phyloP scores from a whole-genome alignment of 495 filamentous ascomycete genomes.

The Xylaria longipes region DNA sequence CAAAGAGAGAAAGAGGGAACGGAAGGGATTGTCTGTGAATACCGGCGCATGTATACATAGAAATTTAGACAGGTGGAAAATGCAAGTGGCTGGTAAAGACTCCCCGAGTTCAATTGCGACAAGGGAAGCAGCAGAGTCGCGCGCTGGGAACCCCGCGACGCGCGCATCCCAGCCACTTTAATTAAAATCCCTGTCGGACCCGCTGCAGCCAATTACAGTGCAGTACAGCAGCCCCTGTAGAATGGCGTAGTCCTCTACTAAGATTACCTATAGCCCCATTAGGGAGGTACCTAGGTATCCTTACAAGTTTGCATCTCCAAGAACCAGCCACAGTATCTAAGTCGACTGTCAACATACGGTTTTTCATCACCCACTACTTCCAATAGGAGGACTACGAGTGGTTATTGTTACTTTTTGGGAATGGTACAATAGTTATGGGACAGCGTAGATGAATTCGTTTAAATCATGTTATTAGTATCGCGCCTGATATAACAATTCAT shows the following conservation, averaged over 20 bases:
- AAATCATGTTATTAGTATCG: conserved; percentile 20
- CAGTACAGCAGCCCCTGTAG: not conserved
- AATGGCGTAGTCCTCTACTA: not conserved
- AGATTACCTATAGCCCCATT: not conserved
- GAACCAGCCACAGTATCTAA: not conserved
- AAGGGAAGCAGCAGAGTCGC: conserved; percentile 21
- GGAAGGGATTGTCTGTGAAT: conserved; percentile 12
- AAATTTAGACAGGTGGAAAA: conserved; percentile 18
- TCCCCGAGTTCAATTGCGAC: conserved; percentile 24
- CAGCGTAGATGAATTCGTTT: not conserved
- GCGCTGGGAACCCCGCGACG: conserved; percentile 32
- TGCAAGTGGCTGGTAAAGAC: conserved; percentile 38
- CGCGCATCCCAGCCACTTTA: conserved; percentile 42
- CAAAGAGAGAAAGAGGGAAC: conserved; percentile 33
- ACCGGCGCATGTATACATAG: not conserved
- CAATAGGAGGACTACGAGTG: not conserved
- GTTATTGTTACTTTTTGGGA: not conserved
- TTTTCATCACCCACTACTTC: not conserved
- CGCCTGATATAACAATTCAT: conserved; percentile 23
- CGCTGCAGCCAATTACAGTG: conserved; percentile 2
- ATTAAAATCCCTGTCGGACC: conserved; percentile 40
- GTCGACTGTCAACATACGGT: not conserved
- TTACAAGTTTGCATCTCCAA: too few relatives aligned
- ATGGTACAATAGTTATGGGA: not conserved
- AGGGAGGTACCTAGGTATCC: too few relatives aligned